These are phyloP conservation scores for Porpolomopsis calyptriformis DNA, from an alignment of 768 basidiomycete species.

Conservation along the genomic window DNA sequence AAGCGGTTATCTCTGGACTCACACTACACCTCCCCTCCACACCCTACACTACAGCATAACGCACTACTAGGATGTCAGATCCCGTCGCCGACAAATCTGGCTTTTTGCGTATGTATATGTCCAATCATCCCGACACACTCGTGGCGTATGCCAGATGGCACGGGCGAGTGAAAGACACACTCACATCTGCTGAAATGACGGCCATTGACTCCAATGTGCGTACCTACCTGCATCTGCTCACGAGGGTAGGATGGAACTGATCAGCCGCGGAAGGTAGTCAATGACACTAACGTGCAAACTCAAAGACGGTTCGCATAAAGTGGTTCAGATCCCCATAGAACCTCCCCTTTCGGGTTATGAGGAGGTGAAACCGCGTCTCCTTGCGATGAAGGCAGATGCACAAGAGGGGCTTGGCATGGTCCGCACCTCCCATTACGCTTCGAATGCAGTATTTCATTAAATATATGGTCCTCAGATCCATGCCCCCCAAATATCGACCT, in stretches of 20 bases:
- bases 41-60: no score
- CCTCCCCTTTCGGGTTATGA: constrained; percentile 68
- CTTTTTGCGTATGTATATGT: constrained; percentile 81
- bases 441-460: background rate
- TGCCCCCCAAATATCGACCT: constrained; percentile 49
- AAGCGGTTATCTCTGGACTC: no score
- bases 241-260: background rate
- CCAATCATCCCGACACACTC: constrained; percentile 70
- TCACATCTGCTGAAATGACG: constrained; percentile 60
- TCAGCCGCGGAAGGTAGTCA: constrained; percentile 28
- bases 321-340: constrained; percentile 48
- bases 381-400: constrained; percentile 72
- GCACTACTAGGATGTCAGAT: constrained; percentile 33
- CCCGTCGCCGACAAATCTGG: constrained; percentile 65
- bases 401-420: constrained; percentile 78
- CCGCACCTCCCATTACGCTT: constrained; percentile 12
- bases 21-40: no score
- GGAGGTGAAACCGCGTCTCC: constrained; percentile 69
- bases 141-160: constrained; percentile 76
- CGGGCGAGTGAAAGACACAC: constrained; percentile 47
- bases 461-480: constrained; percentile 33
- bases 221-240: background rate
- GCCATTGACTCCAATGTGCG: constrained; percentile 56
- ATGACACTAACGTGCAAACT: constrained; percentile 62
- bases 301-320: constrained; percentile 36